Evolutionary conservation across 352 stramenopile species (phyloP), one percentile per base, ranked within the genome.

Genomic region (Achlya hypogyna): DNA sequence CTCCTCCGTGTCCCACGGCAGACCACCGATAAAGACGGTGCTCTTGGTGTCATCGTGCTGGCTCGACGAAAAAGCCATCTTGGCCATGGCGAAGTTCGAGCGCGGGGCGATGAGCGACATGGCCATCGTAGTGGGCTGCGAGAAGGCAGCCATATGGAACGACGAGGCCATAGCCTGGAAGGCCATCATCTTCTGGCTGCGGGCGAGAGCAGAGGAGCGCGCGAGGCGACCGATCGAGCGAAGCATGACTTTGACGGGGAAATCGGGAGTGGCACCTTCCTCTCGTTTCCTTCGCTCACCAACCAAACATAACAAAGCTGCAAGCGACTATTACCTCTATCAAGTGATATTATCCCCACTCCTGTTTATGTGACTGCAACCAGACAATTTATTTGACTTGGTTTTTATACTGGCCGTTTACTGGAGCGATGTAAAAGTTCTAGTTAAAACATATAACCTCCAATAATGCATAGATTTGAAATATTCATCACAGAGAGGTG

Each of bases 1-100:
- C 70, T 99, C 93, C 0, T 88, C 96, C 23, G 95, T 85, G 12
- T 80, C 86, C 91, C 95, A 99, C 28, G 97, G 97, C 4, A 99
- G 76, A 53, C 97, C 97, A 35, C 91, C 81, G 35, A 99, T 97
- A 69, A 91, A 95, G 27, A 88, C 86, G 6, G 79, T 87, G 1
- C 69, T 70, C 67, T 75, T 79, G 18, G 64, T 71, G 0, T 83
- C 83, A n/a, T n/a, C n/a, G n/a, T n/a, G n/a, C n/a, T n/a, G n/a
- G n/a, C n/a, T 42, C 32, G 60, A 51, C 25, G 59, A 67, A 23
- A 67, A 67, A 29, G 25, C 42, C 22, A 34, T 27, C 47, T 23
- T 43, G 42, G 59, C 22, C 42, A 42, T 32, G 20, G 20, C 22
- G 3, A 52, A 59, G 34, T n/a, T 6, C 2, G 34, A 67, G 40